Evolutionary conservation across 495 filamentous ascomycete genomes (phyloP).

Genomic region (Neurospora sp.): DNA sequence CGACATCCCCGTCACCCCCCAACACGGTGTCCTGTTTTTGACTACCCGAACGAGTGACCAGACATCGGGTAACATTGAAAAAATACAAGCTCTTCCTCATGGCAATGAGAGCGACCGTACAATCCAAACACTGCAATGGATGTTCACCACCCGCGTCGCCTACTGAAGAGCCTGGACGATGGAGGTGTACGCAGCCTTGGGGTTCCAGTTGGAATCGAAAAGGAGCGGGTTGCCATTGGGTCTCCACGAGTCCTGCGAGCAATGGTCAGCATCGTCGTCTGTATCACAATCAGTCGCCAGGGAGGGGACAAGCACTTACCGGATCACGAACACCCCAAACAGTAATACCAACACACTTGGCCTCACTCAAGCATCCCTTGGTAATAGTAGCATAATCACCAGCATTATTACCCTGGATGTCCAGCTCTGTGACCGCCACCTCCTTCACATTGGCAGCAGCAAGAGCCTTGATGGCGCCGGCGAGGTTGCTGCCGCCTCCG

Average conservation of each 20-base stretch:
- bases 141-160: neutral
- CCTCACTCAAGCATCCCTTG: conserved; percentile 52
- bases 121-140: too few species aligned
- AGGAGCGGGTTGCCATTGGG: conserved; percentile 48
- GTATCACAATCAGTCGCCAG: neutral
- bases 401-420: conserved; percentile 48
- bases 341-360: conserved; percentile 64
- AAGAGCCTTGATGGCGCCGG: conserved; percentile 47
- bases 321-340: conserved; percentile 66
- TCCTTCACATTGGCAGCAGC: conserved; percentile 42
- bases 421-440: conserved; percentile 55
- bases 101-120: too few species aligned
- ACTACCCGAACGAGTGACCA: too few species aligned
- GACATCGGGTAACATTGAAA: too few species aligned
- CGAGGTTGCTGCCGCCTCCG: conserved; percentile 34
- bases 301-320: conserved; percentile 28
- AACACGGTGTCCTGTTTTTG: too few species aligned
- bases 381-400: conserved; percentile 54
- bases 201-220: conserved; percentile 51
- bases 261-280: neutral
- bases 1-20: too few species aligned
- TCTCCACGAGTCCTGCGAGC: conserved; percentile 51
- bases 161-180: conserved; percentile 41
- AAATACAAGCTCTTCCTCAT: too few species aligned
- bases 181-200: conserved; percentile 56